Percentiles rank a stretch among this genome's conserved stretches.
Conservation (phyloP, 176 grass and related monocot species). For the Musa troglodytarum region DNA sequence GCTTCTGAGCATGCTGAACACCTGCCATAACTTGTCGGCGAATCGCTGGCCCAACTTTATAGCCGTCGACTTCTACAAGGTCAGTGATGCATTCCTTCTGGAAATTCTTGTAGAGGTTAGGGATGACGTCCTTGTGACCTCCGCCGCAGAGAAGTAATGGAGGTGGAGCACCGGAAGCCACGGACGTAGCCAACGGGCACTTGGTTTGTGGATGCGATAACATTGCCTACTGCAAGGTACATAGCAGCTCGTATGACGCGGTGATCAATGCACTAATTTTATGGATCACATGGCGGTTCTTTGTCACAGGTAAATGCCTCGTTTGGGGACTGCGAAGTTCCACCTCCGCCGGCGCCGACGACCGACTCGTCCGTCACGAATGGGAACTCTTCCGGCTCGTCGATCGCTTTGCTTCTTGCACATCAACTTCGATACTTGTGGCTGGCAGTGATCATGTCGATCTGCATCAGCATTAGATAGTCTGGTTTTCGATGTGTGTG, state of each 20-base stretch:
- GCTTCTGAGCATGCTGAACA: conserved; percentile 51
- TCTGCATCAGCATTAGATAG: background rate
- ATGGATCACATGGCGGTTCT: background rate
- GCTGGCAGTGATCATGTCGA: background rate
- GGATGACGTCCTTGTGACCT: background rate
- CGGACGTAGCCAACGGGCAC: conserved; percentile 56
- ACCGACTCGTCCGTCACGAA: too few relatives aligned
- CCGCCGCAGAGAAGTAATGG: conserved; percentile 57
- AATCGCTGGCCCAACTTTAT: conserved; percentile 75
- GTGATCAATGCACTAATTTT: background rate
- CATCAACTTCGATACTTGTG: background rate
- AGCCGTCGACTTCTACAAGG: conserved; percentile 89
- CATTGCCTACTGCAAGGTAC: conserved; percentile 52
- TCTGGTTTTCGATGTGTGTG: too few relatives aligned
- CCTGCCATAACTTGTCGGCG: conserved; percentile 42
- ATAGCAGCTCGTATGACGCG: background rate
- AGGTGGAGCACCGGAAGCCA: conserved; percentile 57
- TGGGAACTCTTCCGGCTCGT: background rate
- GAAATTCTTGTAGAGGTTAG: background rate
- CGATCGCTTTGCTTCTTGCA: background rate
- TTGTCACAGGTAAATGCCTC: background rate
- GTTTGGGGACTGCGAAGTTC: background rate
- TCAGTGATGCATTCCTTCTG: background rate
- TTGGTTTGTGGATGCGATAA: conserved; percentile 59
- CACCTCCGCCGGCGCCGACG: background rate